These are phyloP conservation scores for Cladophialophora carrionii DNA, from an alignment of 2,329 filamentous ascomycete species.

Conservation along the genomic window DNA sequence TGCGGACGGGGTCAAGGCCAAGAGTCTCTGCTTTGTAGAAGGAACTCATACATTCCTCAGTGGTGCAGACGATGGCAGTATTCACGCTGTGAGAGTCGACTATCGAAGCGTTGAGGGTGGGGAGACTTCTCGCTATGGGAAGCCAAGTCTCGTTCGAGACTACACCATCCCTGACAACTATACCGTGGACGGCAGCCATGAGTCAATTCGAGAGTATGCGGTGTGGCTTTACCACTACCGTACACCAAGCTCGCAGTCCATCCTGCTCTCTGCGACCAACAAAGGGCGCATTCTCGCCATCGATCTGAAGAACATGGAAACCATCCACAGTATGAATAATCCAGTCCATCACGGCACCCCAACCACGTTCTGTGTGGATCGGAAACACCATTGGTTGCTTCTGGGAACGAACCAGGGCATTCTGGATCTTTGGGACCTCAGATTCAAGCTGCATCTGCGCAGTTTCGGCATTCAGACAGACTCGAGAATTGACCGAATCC, in stretches of 20 bases:
- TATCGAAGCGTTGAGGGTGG: conserved; percentile 60
- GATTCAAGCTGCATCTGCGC: conserved; percentile 86
- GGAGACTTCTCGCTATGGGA: conserved; percentile 72
- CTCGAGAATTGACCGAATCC: conserved; percentile 65
- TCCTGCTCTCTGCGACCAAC: conserved; percentile 83
- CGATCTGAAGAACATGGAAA: conserved; percentile 82
- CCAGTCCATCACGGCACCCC: conserved; percentile 89
- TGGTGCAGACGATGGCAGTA: conserved; percentile 84
- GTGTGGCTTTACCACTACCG: conserved; percentile 94
- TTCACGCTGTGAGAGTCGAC: conserved; percentile 86
- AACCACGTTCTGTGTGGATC: conserved; percentile 87
- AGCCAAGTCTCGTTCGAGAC: conserved; percentile 73
- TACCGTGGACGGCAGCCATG: conserved; percentile 68
- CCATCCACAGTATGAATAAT: conserved; percentile 79
- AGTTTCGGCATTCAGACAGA: conserved; percentile 86
- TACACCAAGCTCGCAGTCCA: conserved; percentile 72
- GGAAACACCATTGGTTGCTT: conserved; percentile 84
- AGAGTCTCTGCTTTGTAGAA: conserved; percentile 86
- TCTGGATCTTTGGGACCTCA: conserved; percentile 90
- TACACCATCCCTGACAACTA: conserved; percentile 67
- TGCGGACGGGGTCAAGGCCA: conserved; percentile 69
- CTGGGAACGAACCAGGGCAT: conserved; percentile 92
- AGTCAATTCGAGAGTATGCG: conserved; percentile 66
- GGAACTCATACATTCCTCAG: conserved; percentile 92
- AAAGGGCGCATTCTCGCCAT: conserved; percentile 80